Percentiles rank a stretch among this genome's conserved stretches.
Conservation (phyloP, 1,284 basidiomycete species). For the Xanthoconium separans region DNA sequence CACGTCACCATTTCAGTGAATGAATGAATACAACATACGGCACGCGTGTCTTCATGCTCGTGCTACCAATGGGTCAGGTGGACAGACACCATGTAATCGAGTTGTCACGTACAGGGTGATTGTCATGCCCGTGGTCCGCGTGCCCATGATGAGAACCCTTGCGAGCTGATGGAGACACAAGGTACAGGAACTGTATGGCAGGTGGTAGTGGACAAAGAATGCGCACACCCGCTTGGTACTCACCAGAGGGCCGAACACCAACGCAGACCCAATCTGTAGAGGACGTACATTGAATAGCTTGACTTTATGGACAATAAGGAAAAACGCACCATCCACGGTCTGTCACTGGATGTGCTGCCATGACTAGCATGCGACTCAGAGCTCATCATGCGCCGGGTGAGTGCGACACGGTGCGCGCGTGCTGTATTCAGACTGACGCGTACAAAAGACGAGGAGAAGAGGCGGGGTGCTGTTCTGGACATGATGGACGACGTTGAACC, state of each 20-base stretch:
- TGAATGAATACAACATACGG: conserved; percentile 11
- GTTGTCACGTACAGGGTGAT: conserved; percentile 23
- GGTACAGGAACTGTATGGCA: conserved; percentile 29
- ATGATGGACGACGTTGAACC: conserved; percentile 14
- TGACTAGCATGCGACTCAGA: conserved; percentile 26
- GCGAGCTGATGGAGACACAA: conserved; percentile 32
- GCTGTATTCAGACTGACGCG: conserved; percentile 7
- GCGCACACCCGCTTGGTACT: neutral
- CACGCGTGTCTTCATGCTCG: conserved; percentile 7
- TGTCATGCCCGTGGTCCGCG: conserved; percentile 20
- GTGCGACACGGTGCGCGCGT: conserved; percentile 12
- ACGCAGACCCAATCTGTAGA: conserved; percentile 31
- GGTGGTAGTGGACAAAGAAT: neutral
- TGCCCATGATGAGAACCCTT: conserved; percentile 25
- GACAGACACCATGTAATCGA: neutral
- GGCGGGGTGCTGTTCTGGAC: conserved; percentile 21
- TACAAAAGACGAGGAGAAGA: conserved; percentile 10
- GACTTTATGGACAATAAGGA: neutral
- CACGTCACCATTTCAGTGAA: conserved; percentile 1
- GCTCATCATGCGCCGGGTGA: conserved; percentile 27
- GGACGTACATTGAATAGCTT: neutral
- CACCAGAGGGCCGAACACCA: conserved; percentile 33
- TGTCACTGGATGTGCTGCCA: conserved; percentile 19
- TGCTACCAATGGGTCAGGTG: conserved; percentile 20
- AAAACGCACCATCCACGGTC: conserved; percentile 31